These are phyloP conservation scores for Ustilago vetiveriae DNA, from an alignment of 1,284 basidiomycete genomes.

Conservation along the genomic window DNA sequence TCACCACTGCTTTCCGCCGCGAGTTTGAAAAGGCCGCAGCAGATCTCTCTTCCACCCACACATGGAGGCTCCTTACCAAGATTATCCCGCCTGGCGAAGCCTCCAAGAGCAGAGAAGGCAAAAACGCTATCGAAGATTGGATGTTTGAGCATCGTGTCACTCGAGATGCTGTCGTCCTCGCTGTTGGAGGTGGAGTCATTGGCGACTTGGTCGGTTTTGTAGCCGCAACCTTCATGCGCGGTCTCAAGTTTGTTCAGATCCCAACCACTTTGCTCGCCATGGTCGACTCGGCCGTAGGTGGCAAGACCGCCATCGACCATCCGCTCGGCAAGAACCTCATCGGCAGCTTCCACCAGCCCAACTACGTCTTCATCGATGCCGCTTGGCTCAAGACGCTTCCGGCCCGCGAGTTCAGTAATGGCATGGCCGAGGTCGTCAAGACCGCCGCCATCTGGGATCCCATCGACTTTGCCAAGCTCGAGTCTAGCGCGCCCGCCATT, in stretches of 20 bases:
- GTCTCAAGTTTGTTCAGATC: slow-evolving; percentile 91
- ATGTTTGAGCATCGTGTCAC: slow-evolving; percentile 88
- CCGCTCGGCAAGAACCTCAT: slow-evolving; percentile 97
- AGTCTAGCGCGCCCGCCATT: slow-evolving; percentile 60
- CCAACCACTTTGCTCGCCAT: slow-evolving; percentile 96
- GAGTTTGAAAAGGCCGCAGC: slow-evolving; percentile 56
- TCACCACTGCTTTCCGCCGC: slow-evolving; percentile 66
- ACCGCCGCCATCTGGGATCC: slow-evolving; percentile 67
- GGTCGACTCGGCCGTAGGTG: slow-evolving; percentile 97
- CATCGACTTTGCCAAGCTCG: slow-evolving; percentile 65
- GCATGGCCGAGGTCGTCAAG: slow-evolving; percentile 96
- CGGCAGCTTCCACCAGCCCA: slow-evolving; percentile 97
- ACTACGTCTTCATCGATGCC: slow-evolving; percentile 96
- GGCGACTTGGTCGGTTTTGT: slow-evolving; percentile 95
- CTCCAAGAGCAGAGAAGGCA: slow-evolving; percentile 88
- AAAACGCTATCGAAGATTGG: slow-evolving; percentile 94
- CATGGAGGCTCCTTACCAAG: slow-evolving; percentile 79
- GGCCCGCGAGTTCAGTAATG: slow-evolving; percentile 91
- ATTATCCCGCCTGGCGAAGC: slow-evolving; percentile 89
- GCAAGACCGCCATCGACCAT: slow-evolving; percentile 98
- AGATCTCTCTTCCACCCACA: slow-evolving; percentile 57
- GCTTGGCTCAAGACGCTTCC: slow-evolving; percentile 94
- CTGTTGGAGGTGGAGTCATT: slow-evolving; percentile 94
- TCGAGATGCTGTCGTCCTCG: slow-evolving; percentile 89
- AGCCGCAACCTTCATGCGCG: slow-evolving; percentile 82